These are phyloP conservation scores for Adansonia madagascariensis DNA, from an alignment of 441 rosid species.

Conservation along the genomic window DNA sequence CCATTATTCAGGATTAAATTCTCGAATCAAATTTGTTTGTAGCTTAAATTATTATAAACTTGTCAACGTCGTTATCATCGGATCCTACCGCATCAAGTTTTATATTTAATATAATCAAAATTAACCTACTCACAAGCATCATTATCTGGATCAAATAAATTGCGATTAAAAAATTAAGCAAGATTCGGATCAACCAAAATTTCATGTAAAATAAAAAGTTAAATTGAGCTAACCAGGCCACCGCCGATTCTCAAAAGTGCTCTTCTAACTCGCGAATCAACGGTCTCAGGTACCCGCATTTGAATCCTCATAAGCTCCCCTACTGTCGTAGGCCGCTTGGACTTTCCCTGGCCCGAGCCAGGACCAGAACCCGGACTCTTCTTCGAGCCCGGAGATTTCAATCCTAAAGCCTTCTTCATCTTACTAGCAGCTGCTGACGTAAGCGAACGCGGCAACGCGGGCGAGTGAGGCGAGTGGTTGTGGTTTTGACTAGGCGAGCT, in stretches of 20 bases:
- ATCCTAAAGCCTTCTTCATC: slow-evolving; percentile 94
- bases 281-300: slow-evolving; percentile 76
- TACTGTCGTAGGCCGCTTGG: slow-evolving; percentile 67
- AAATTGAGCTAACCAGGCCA: slow-evolving; percentile 66
- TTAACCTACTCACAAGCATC: background rate
- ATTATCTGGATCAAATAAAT: slow-evolving; percentile 27
- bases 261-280: slow-evolving; percentile 84
- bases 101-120: background rate
- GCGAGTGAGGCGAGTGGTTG: slow-evolving; percentile 45
- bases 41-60: background rate
- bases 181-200: slow-evolving; percentile 28
- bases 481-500: slow-evolving; percentile 25
- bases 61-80: slow-evolving; percentile 8
- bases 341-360: slow-evolving; percentile 61
- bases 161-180: background rate
- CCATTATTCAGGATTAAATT: background rate
- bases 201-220: slow-evolving; percentile 1
- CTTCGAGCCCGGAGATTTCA: slow-evolving; percentile 68
- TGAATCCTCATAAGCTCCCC: slow-evolving; percentile 95
- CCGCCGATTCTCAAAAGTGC: slow-evolving; percentile 87
- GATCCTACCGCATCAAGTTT: slow-evolving; percentile 18
- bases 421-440: slow-evolving; percentile 92
- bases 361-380: slow-evolving; percentile 67
- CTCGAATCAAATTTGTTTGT: background rate
- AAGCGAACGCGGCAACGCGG: slow-evolving; percentile 39